Base-by-base conservation (phyloP, 106 monocot species). In the Gastrodia elata region DNA sequence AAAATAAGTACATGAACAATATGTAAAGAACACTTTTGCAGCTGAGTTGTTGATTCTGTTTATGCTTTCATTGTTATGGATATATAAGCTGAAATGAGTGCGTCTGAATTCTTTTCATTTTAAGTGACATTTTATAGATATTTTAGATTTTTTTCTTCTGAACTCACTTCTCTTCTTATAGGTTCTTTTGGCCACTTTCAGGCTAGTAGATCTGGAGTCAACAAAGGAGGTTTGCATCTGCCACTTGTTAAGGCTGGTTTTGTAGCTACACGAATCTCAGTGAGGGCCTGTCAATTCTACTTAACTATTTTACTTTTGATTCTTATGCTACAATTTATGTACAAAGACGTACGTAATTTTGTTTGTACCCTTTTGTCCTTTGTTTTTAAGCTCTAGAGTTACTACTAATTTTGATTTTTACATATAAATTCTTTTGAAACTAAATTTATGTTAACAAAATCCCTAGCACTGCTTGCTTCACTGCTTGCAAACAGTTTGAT, bases 161-260 rank as follows among this genome's bases (percentile, higher is more conserved):
- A 73, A 39, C 2, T 48, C 10, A 24, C 32, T 76, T 64, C 35
- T 37, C 27, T 28, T 70, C 28, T 41, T 79, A 43, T 74, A 94
- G 97, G 97, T 72, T 98, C 93, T 78, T 98, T 88, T 82, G 97
- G 97, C 8, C 97, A 98, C 73, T 98, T 98, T 71, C 97, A 93
- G 76, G 97, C 97, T n/a, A 93, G 93, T 64, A 88, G 74, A 83
- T 93, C 97, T 25, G 91, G 91, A 8, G 93, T 98, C 20, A 93
- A 98, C 69, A 98, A 87, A 82, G 97, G 97, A 80, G 91, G 91
- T 40, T 74, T 98, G 52, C 59, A 91, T 79, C 40, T 80, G 37
- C 88, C 97, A 42, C 80, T 98, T 70, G 93, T 91, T 20, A 90
- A 87, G 77, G 97, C 91, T 87, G 97, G 93, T 70, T 93, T 98